Base-by-base conservation (phyloP, 345 rosid genomes). In the Cardamine resedifolia region DNA sequence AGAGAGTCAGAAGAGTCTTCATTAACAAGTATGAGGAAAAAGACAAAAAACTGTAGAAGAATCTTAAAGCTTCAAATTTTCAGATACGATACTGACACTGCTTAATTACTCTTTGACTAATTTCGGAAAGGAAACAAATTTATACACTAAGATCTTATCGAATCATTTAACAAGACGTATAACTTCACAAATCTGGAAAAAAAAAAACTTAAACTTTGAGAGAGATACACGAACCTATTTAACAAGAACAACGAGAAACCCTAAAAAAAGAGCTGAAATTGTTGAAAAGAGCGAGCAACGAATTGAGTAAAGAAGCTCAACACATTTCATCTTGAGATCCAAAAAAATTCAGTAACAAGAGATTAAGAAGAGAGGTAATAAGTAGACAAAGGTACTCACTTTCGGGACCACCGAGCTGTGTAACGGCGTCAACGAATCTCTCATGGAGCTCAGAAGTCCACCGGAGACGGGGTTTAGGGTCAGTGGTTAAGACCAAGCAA, bases 361-460 rank as follows among this genome's bases (percentile, higher is more conserved):
- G 18, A 55, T 14, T 38, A 36, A 43, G 2, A 36, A 34, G 63
- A 47, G 41, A 71, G 6, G 15, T 7, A 49, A 39, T 9, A 18
- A 58, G 36, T 21, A 51, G 68, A 30, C 55, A 7, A 19, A 34
- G 21, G 9, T 2, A 85, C 91, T 76, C 66, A 92, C 98, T 90
- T 63, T 90, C 96, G 27, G 98, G 96, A 60, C 98, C 98, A 7
- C 98, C 98, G 7, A 92, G 92, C 81, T 90, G 96, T 8, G 96
- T 73, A 30, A 92, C 95, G 67, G 96, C 98, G 76, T 92, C 96
- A 55, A 92, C 86, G 78, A 92, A 92, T 58, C 96, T 86, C 27
- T 92, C 96, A 73, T 90, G 95, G 50, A 90, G 95, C 83, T 92
- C 98, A 8, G 88, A 72, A 6, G 98, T 90, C 98, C 96, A 92